phyloP scores from a whole-genome alignment of 192 early-diverging fungal genomes.

The Umbelopsis sp. region DNA sequence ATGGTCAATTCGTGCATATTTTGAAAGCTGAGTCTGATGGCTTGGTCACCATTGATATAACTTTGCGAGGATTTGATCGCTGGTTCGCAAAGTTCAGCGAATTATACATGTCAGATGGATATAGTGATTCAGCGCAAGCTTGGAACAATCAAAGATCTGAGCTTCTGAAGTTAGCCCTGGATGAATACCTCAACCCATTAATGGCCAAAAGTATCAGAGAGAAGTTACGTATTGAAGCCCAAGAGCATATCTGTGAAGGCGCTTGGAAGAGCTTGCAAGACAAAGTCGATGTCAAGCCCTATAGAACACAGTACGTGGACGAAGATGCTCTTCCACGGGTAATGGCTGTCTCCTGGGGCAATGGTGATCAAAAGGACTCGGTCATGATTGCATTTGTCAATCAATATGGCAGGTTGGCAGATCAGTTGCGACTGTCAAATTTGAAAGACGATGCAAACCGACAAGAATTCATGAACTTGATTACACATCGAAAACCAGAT shows the following conservation, averaged over 20 bases:
- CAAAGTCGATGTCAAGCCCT: conserved; percentile 71
- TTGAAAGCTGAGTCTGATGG: conserved; percentile 73
- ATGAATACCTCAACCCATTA: conserved; percentile 70
- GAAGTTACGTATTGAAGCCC: conserved; percentile 71
- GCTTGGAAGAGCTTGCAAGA: conserved; percentile 68
- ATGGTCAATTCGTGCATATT: conserved; percentile 78
- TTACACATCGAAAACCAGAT: conserved; percentile 66
- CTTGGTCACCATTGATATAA: conserved; percentile 64
- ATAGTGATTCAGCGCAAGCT: conserved; percentile 59
- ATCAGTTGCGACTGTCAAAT: conserved; percentile 66
- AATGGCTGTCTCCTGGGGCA: conserved; percentile 72
- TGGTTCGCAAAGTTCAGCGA: conserved; percentile 57
- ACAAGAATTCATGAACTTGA: conserved; percentile 58
- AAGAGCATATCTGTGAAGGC: conserved; percentile 66
- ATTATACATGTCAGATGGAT: conserved; percentile 60
- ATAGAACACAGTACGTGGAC: conserved; percentile 45
- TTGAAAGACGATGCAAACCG: conserved; percentile 47
- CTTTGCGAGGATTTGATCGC: conserved; percentile 46
- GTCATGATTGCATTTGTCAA: conserved; percentile 73
- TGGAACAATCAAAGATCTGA: conserved; percentile 83
- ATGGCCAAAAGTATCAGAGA: conserved; percentile 78
- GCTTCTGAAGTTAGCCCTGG: conserved; percentile 59
- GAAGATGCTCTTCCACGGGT: conserved; percentile 60
- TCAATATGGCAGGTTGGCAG: conserved; percentile 71
- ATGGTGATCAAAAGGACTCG: conserved; percentile 59